These are phyloP conservation scores for Neoascochyta sp. DNA, from an alignment of 2,329 filamentous ascomycete species.

Conservation along the genomic window DNA sequence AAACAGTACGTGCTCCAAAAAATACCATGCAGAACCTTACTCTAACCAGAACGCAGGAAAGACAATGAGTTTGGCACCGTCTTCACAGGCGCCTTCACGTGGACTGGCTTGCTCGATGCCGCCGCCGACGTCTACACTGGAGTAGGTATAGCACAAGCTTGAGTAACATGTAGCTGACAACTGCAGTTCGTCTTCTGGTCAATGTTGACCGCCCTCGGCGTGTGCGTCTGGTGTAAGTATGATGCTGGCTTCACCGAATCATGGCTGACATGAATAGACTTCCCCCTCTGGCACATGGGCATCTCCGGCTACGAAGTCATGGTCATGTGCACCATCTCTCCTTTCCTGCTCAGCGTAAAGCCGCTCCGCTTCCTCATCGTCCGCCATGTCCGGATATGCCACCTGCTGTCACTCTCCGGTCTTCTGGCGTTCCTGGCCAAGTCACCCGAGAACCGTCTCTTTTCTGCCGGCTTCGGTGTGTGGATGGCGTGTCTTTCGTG, in stretches of 20 bases:
- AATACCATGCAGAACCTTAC: constrained; percentile 8
- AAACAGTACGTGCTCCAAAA: constrained; percentile 63
- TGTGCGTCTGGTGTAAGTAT: constrained; percentile 86
- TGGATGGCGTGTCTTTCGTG: constrained; percentile 78
- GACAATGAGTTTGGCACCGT: constrained; percentile 68
- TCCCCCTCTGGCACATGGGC: constrained; percentile 98
- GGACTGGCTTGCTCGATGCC: constrained; percentile 72
- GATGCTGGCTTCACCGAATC: neutral
- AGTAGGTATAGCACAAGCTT: constrained; percentile 50
- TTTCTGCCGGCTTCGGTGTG: constrained; percentile 76
- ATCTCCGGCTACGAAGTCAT: constrained; percentile 93
- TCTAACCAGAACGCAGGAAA: constrained; percentile 56
- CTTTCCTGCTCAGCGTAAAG: constrained; percentile 69
- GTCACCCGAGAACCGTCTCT: constrained; percentile 71
- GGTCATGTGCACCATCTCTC: constrained; percentile 79
- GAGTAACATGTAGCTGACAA: constrained; percentile 4
- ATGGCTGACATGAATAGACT: constrained; percentile 55
- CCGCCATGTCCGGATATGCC: constrained; percentile 65
- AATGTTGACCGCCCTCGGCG: constrained; percentile 80
- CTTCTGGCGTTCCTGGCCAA: constrained; percentile 75
- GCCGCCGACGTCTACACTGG: constrained; percentile 88
- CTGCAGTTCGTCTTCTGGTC: constrained; percentile 93
- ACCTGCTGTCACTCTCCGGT: constrained; percentile 74
- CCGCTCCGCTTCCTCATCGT: constrained; percentile 65
- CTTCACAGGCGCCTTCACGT: constrained; percentile 69